These are phyloP conservation scores for Allium cepa DNA, from an alignment of 106 monocot species.

Conservation along the genomic window DNA sequence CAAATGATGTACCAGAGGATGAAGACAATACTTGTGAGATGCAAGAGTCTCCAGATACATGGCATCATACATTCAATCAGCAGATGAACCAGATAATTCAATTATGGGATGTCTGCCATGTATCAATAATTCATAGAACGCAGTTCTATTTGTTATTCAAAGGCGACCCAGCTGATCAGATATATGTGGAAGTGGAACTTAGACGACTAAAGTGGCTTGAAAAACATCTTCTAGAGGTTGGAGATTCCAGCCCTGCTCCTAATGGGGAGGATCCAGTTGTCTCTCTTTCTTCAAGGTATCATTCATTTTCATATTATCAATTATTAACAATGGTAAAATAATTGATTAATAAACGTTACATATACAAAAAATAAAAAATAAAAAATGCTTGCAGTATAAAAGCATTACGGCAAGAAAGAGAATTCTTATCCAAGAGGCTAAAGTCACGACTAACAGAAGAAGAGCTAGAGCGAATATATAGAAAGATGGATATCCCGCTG, in stretches of 20 bases:
- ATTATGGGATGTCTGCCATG: constrained; percentile 85
- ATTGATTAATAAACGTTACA: neutral
- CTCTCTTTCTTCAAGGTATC: constrained; percentile 71
- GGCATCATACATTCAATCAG: constrained; percentile 53
- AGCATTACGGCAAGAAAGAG: constrained; percentile 73
- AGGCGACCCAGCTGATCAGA: constrained; percentile 90
- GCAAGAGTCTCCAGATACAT: constrained; percentile 40
- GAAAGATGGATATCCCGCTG: constrained; percentile 71
- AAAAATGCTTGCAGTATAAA: constrained; percentile 43
- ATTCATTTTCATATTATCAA: neutral
- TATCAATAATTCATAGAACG: constrained; percentile 84
- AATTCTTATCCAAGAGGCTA: constrained; percentile 69
- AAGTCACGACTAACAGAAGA: constrained; percentile 72
- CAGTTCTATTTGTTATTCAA: constrained; percentile 88
- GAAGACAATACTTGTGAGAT: constrained; percentile 29
- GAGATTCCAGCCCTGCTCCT: constrained; percentile 47
- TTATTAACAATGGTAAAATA: neutral
- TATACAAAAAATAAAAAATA: neutral
- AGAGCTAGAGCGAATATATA: constrained; percentile 66
- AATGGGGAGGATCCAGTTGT: constrained; percentile 46
- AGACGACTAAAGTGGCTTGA: constrained; percentile 76
- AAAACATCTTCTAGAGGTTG: constrained; percentile 56
- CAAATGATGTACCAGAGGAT: constrained; percentile 45
- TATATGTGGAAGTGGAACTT: constrained; percentile 93
- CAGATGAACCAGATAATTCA: constrained; percentile 78